phyloP scores from a whole-genome alignment of 192 early-diverging fungal genomes.

The Coemansia sp. region DNA sequence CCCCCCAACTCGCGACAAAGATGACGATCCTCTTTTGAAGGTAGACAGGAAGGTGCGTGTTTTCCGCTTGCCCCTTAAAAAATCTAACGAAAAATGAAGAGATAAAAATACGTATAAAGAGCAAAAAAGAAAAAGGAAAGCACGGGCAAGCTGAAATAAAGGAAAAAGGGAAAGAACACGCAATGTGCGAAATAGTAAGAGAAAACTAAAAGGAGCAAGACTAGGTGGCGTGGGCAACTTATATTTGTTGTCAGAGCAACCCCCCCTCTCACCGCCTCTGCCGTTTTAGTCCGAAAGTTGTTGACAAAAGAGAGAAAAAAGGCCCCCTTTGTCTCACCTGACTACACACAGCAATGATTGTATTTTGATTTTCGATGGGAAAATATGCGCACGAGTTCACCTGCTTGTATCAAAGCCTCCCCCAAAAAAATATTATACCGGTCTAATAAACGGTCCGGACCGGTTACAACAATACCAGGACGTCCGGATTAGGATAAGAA shows the following conservation, averaged over 20 bases:
- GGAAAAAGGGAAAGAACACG: constrained; percentile 5
- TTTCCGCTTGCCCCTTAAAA: not conserved
- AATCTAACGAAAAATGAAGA: too few species aligned
- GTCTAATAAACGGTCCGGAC: not conserved
- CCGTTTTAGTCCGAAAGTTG: not conserved
- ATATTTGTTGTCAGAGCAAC: constrained; percentile 4
- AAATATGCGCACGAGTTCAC: not conserved
- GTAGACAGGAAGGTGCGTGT: not conserved
- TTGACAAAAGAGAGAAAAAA: not conserved
- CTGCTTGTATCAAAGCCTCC: too few species aligned
- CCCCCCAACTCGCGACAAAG: not conserved
- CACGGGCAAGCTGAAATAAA: not conserved
- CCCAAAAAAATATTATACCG: not conserved
- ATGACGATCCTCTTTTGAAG: not conserved
- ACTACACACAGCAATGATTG: not conserved
- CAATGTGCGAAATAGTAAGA: not conserved
- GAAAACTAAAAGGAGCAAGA: not conserved
- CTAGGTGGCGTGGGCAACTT: not conserved
- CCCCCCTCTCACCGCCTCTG: not conserved
- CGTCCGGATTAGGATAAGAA: not conserved
- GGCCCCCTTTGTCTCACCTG: not conserved
- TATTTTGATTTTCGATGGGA: not conserved
- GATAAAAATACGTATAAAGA: not conserved
- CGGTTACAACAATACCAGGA: not conserved
- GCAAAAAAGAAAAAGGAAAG: not conserved